phyloP scores from a whole-genome alignment of 768 basidiomycete genomes.

The Phanerodontia chrysosporium region DNA sequence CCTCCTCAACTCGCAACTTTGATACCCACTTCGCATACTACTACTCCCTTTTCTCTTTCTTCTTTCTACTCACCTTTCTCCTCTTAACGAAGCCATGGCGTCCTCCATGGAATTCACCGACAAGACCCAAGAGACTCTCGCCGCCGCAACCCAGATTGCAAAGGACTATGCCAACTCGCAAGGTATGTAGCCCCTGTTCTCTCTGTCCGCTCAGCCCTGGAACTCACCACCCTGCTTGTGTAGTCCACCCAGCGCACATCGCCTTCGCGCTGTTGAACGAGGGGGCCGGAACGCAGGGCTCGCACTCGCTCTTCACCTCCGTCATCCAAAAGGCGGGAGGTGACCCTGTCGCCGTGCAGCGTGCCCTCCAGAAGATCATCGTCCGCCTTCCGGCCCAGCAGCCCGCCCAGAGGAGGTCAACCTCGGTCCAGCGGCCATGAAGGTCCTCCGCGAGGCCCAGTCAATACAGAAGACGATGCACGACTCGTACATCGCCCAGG shows the following conservation, averaged over 20 bases:
- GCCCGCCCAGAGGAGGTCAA: slow-evolving; percentile 83
- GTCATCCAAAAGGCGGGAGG: too few species aligned
- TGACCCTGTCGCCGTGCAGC: too few species aligned
- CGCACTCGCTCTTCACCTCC: slow-evolving; percentile 65
- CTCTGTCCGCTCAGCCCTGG: neutral
- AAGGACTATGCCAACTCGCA: slow-evolving; percentile 82
- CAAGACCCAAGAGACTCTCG: slow-evolving; percentile 67
- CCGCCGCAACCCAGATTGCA: slow-evolving; percentile 73
- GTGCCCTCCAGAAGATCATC: slow-evolving; percentile 70
- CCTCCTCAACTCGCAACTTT: neutral
- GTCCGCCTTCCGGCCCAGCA: slow-evolving; percentile 80
- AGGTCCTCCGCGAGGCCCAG: slow-evolving; percentile 73
- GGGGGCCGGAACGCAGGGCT: slow-evolving; percentile 32
- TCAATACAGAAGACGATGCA: slow-evolving; percentile 78
- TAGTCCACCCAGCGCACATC: slow-evolving; percentile 84
- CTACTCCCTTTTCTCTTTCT: neutral
- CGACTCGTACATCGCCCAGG: slow-evolving; percentile 90
- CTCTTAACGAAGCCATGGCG: slow-evolving; percentile 32
- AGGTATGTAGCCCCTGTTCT: slow-evolving; percentile 39
- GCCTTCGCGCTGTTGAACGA: slow-evolving; percentile 80
- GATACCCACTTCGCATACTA: neutral
- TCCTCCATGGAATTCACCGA: slow-evolving; percentile 81
- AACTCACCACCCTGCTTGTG: too few species aligned
- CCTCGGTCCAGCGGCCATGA: slow-evolving; percentile 49
- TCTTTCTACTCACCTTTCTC: slow-evolving; percentile 12